These are phyloP conservation scores for Naganishia friedmannii DNA, from an alignment of 768 basidiomycete species.

Conservation along the genomic window DNA sequence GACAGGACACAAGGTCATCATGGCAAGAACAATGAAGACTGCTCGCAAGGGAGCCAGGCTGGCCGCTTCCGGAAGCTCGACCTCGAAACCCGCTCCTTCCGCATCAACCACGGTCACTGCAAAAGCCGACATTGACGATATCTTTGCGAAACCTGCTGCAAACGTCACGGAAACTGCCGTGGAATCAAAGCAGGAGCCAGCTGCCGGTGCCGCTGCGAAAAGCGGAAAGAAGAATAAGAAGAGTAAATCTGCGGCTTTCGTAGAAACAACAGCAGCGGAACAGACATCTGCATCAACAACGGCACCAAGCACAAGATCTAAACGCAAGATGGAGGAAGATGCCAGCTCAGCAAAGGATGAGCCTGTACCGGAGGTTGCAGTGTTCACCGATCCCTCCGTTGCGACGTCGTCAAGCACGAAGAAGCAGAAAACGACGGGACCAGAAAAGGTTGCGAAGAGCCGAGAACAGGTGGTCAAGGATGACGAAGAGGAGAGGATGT, in stretches of 20 bases:
- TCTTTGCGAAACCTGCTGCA: constrained; percentile 24
- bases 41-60: neutral
- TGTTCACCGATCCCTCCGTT: constrained; percentile 33
- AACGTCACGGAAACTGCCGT: neutral
- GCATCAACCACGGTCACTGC: neutral
- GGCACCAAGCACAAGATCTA: neutral
- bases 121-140: constrained; percentile 31
- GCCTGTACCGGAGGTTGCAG: constrained; percentile 11
- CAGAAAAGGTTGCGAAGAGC: constrained; percentile 36
- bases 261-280: neutral
- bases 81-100: neutral
- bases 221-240: constrained; percentile 42
- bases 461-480: constrained; percentile 15
- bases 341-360: neutral
- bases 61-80: neutral
- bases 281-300: neutral
- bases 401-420: neutral
- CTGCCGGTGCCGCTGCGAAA: neutral
- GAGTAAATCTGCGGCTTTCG: constrained; percentile 22
- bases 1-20: neutral
- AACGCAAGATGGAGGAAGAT: neutral
- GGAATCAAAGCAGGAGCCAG: too few species aligned
- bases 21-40: neutral
- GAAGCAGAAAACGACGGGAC: constrained; percentile 16
- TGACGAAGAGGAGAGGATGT: constrained; percentile 44